A percentile compares a stretch with the other conserved stretches of the same genome.
phyloP scores from a whole-genome alignment of 805 yeast species.

The Kuraishia floccosa region DNA sequence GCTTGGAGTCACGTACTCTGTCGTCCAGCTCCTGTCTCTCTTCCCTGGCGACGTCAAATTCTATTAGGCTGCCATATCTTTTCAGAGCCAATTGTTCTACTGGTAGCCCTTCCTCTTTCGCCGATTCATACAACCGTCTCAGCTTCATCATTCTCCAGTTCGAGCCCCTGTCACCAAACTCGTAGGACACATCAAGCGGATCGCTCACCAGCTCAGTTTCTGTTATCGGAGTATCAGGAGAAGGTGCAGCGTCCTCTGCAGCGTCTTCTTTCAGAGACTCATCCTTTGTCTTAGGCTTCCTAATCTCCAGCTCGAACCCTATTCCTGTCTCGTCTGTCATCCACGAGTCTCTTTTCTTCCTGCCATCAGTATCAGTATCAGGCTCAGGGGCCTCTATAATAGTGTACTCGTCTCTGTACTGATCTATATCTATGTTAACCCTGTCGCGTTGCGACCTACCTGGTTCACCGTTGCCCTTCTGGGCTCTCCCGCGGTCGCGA shows the following conservation, averaged over 20 bases:
- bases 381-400: no score
- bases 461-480: no score
- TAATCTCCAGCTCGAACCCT: no score
- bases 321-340: not conserved
- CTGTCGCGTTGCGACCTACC: no score
- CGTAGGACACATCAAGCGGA: conserved; percentile 14
- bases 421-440: no score
- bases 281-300: no score
- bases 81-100: conserved; percentile 16
- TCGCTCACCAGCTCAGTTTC: not conserved
- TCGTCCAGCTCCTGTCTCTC: conserved; percentile 17
- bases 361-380: not conserved
- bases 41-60: conserved; percentile 20
- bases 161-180: conserved; percentile 25
- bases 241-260: not conserved
- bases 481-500: no score
- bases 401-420: no score
- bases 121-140: conserved; percentile 9
- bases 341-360: not conserved
- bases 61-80: conserved; percentile 14
- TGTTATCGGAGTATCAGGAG: no score
- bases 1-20: conserved; percentile 3
- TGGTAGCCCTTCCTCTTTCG: conserved; percentile 7
- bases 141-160: conserved; percentile 26
- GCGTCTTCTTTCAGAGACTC: not conserved